Base-by-base conservation (phyloP, 768 basidiomycete genomes). In the Calocybe indica region DNA sequence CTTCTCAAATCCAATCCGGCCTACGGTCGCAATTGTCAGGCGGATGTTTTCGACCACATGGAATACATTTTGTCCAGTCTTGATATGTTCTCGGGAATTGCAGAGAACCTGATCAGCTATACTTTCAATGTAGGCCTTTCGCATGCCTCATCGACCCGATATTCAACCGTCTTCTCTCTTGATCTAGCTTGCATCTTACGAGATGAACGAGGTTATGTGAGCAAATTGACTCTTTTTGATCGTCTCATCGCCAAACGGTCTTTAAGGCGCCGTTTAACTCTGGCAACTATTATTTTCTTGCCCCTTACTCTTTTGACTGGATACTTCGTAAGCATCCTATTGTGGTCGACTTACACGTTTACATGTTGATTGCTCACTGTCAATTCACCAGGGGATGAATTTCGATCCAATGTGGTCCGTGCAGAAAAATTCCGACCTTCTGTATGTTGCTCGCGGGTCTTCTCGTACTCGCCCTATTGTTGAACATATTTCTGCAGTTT, bases 41-140 rank as follows among this genome's bases (percentile, higher is more conserved):
- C 84, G 7, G 86, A 88, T 58, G 83, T 87, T 1, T 73, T 77
- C 50, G 88, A 89, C 57, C 87, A 89, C 53, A 81, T 84, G 70
- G 86, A 88, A 46, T 83, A 83, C 49, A 79, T 84, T 33, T 58
- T 89, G 22, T 70, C 73, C 1, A 83, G 79, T 54, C 58, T 89
- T 42, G 87, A 89, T 50, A 85, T 86, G 78, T 88, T 87, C 53
- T 71, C 81, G 1, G 76, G 74, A 29, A 80, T 88, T 51, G 71
- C 79, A 5, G 82, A 87, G 55, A 88, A 87, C 56, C 58, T 87
- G 54, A 86, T 88, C 55, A 73, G 76, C 49, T 88, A 83, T 58
- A 79, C 82, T 13, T 88, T 88, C 71, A 88, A 88, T 61, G 82
- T 85, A 42, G 22, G 80, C 66, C 34, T 14, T 48, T 30, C 10